Evolutionary conservation across 768 basidiomycete species (phyloP).

Genomic region (Leucocoprinus leucothites): DNA sequence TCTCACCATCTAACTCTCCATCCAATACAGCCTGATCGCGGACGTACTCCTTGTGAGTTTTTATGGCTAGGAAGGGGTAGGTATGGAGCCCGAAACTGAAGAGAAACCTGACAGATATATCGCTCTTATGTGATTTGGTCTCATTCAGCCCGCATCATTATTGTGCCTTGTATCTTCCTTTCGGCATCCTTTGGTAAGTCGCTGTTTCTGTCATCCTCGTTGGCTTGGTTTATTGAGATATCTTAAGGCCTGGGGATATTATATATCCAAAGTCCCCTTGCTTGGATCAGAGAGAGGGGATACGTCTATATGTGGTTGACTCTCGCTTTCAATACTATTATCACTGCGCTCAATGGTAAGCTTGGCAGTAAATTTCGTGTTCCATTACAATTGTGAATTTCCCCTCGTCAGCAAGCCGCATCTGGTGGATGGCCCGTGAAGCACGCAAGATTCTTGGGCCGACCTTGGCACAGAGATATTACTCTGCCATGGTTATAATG

Average conservation of each 20-base stretch:
- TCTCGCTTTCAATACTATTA: not conserved
- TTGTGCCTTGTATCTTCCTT: not conserved
- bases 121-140: not conserved
- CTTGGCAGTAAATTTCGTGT: no score
- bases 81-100: not conserved
- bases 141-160: not conserved
- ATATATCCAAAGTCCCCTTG: not conserved
- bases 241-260: no score
- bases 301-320: not conserved
- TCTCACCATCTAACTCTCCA: not conserved
- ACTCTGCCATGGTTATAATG: conserved; percentile 23
- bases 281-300: not conserved
- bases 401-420: not conserved
- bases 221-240: not conserved
- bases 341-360: not conserved
- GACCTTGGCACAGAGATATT: conserved; percentile 20
- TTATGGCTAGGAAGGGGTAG: not conserved
- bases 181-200: not conserved
- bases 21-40: not conserved
- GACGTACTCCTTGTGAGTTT: not conserved
- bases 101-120: not conserved
- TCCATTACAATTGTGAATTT: no score
- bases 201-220: no score
- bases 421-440: conserved; percentile 16
- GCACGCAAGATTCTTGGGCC: conserved; percentile 22